Evolutionary conservation across 257 asterid genomes (phyloP), one percentile per base, ranked within the genome.

Genomic region (Linaria vulgaris): DNA sequence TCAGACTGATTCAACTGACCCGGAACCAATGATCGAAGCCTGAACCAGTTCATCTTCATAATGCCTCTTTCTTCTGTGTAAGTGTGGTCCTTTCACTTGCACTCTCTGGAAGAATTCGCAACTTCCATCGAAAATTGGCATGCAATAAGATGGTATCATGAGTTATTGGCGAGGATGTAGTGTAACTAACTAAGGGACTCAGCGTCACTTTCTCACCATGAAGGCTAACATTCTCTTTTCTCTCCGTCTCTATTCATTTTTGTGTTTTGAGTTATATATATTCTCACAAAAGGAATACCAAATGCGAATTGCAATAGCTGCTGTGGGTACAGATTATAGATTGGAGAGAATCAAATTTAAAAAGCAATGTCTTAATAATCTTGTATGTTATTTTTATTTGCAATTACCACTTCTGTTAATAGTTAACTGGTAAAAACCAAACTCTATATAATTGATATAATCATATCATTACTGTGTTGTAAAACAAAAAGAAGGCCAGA

Each of bases 1-100:
- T 43, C 84, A 63, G 60, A 45, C 77, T 6, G 95, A 83, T 63
- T 74, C 94, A 50, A 74, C 95, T 7, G 85, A 63, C 30, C 97
- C 97, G 17, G 95, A 87, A 69, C 99, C 97, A 59, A 92, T 92
- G 97, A 73, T 92, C 56, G 99, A 92, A 77, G 67, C 79, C 76
- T 91, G 82, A 91, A 63, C 17, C 15, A 44, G 15, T 44, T n/a
- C n/a, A 19, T 6, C 17, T 44, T 44, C 16, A 44, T 12, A 44
- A 44, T 1, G 49, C 49, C 49, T 44, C 0, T 6, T 44, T 3
- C 15, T 12, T 44, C 49, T 13, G 17, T n/a, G 49, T 44, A 44
- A n/a, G 11, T 44, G 49, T 14, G 49, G 49, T 44, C 17, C 49
- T 12, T 44, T 12, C 9, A 44, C 49, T 1, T 44, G 49, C 49